Evolutionary conservation across 2,329 filamentous ascomycete genomes (phyloP).

Genomic region (Aspergillus glaucus): DNA sequence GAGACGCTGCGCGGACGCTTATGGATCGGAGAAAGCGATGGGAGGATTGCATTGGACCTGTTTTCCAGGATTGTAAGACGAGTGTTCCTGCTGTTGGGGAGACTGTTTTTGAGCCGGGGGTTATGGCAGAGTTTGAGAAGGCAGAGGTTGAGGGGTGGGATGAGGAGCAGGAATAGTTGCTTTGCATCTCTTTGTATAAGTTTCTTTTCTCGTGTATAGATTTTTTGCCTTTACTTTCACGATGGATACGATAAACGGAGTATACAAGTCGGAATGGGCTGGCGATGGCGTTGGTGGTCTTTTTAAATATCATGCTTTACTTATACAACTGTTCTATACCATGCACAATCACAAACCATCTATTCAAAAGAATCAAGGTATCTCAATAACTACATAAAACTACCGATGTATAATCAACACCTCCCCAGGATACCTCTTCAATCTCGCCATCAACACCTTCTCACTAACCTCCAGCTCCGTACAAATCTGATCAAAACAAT

Average conservation of each 20-base stretch:
- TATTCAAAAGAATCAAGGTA: constrained; percentile 4
- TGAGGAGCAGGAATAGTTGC: constrained; percentile 60
- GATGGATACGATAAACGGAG: constrained; percentile 4
- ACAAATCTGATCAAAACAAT: constrained; percentile 47
- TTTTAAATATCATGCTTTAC: neutral
- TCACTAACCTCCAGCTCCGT: constrained; percentile 45
- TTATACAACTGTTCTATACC: neutral
- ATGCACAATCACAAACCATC: neutral
- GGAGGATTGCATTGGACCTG: constrained; percentile 83
- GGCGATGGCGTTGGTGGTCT: constrained; percentile 11
- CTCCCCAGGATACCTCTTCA: constrained; percentile 40
- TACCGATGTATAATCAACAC: constrained; percentile 43
- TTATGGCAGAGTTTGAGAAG: constrained; percentile 69
- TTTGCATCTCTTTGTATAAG: neutral
- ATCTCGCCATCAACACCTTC: constrained; percentile 36
- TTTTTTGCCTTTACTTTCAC: constrained; percentile 4
- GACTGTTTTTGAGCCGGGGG: constrained; percentile 66
- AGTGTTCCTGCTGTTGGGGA: constrained; percentile 64
- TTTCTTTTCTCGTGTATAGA: neutral
- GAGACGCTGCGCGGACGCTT: constrained; percentile 80
- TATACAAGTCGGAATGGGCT: neutral
- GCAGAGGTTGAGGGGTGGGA: constrained; percentile 76
- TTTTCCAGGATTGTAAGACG: constrained; percentile 78
- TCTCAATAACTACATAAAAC: constrained; percentile 9
- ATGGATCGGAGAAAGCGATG: constrained; percentile 89